A percentile compares a stretch with the other conserved stretches of the same genome.
phyloP scores from a whole-genome alignment of 805 yeast genomes.

The Clavispora carvajalis region DNA sequence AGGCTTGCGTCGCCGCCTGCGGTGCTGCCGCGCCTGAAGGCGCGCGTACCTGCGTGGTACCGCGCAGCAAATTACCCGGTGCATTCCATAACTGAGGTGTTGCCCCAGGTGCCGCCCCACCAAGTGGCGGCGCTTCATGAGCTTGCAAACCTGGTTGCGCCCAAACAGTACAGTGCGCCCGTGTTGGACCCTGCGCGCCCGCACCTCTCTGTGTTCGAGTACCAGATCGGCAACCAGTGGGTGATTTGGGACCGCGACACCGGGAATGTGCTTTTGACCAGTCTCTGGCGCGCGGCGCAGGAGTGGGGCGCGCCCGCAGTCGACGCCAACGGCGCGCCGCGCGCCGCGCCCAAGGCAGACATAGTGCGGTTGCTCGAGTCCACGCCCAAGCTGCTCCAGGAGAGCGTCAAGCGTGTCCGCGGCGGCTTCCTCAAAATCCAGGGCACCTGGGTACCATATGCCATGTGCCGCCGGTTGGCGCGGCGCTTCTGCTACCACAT shows the following conservation, averaged over 20 bases:
- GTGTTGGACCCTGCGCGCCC: constrained; percentile 59
- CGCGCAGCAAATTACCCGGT: not conserved
- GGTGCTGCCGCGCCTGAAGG: not conserved
- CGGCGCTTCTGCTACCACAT: constrained; percentile 72
- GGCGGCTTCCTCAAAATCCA: constrained; percentile 92
- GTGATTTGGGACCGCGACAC: constrained; percentile 82
- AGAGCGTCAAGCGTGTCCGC: constrained; percentile 64
- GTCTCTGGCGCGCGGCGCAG: constrained; percentile 67
- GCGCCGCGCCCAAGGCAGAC: constrained; percentile 56
- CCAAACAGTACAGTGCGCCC: constrained; percentile 61
- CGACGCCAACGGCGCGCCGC: not conserved
- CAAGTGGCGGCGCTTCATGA: not conserved
- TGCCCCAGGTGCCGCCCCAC: not conserved
- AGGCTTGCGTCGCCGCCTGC: not conserved
- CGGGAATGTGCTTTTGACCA: constrained; percentile 84
- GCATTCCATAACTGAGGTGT: not conserved
- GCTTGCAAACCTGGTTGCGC: not conserved
- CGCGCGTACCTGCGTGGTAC: not conserved
- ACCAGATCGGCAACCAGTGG: constrained; percentile 62
- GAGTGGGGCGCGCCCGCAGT: constrained; percentile 2
- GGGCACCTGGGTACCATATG: constrained; percentile 87
- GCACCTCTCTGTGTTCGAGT: constrained; percentile 68
- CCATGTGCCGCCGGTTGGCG: constrained; percentile 63
- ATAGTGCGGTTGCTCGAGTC: constrained; percentile 65
- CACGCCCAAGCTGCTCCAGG: constrained; percentile 56